These are phyloP conservation scores for Arxiozyma heterogenica DNA, from an alignment of 1,139 yeast genomes.

Conservation along the genomic window DNA sequence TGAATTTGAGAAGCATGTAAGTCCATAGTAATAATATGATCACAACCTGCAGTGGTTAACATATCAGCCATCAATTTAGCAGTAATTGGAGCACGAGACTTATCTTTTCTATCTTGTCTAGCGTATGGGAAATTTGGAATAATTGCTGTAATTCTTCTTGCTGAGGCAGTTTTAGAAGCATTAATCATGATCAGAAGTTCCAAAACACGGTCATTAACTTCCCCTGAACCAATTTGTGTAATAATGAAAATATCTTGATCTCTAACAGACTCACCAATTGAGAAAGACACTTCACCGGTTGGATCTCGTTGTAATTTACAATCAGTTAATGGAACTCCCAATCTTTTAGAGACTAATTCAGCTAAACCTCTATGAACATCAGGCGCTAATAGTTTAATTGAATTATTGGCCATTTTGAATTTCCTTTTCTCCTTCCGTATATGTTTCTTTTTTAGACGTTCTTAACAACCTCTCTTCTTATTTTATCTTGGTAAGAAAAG, in stretches of 20 bases:
- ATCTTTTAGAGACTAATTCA: slow-evolving; percentile 64
- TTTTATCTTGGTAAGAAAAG: neutral
- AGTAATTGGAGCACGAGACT: slow-evolving; percentile 92
- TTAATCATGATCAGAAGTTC: slow-evolving; percentile 86
- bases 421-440: neutral
- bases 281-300: slow-evolving; percentile 80
- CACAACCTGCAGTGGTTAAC: slow-evolving; percentile 92
- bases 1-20: slow-evolving; percentile 96
- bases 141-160: slow-evolving; percentile 89
- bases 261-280: slow-evolving; percentile 90
- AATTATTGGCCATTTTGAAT: slow-evolving; percentile 59
- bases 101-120: slow-evolving; percentile 94
- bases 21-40: slow-evolving; percentile 96
- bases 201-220: slow-evolving; percentile 78
- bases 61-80: slow-evolving; percentile 94
- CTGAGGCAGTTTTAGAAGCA: slow-evolving; percentile 93
- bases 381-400: slow-evolving; percentile 80
- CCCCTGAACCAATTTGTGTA: slow-evolving; percentile 84
- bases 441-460: neutral
- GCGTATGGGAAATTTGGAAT: slow-evolving; percentile 96
- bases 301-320: slow-evolving; percentile 63
- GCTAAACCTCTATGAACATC: slow-evolving; percentile 86
- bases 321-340: slow-evolving; percentile 55
- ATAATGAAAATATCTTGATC: slow-evolving; percentile 92
- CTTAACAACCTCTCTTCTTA: neutral